phyloP scores from a whole-genome alignment of 163 green algal genomes.

The Scenedesmus sp. region DNA sequence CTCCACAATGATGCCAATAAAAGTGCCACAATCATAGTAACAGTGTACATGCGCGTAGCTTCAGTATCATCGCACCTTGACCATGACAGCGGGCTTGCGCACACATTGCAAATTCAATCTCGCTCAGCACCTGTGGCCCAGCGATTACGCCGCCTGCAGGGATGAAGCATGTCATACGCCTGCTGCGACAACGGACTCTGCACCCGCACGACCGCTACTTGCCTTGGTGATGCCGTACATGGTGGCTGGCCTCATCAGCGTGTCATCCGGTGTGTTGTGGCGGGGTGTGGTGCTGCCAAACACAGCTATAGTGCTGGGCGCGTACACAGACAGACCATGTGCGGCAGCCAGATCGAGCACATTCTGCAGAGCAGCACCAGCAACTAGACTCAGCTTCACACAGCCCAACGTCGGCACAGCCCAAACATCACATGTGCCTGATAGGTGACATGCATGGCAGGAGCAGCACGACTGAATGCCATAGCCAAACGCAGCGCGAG shows the following conservation, averaged over 20 bases:
- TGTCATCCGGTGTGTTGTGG: constrained; percentile 73
- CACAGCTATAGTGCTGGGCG: constrained; percentile 82
- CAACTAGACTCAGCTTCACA: background rate
- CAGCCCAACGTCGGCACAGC: too few species aligned
- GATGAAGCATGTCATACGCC: background rate
- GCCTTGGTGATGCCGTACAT: constrained; percentile 87
- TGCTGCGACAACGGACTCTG: background rate
- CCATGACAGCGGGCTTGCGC: too few species aligned
- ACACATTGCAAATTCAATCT: too few species aligned
- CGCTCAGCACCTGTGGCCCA: too few species aligned
- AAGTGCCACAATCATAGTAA: too few species aligned
- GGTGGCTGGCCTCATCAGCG: constrained; percentile 73
- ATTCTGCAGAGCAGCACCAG: constrained; percentile 61
- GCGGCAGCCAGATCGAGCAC: constrained; percentile 68
- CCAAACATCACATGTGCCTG: background rate
- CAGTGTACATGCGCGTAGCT: too few species aligned
- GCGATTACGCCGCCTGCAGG: background rate
- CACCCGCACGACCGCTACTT: background rate
- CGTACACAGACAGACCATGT: constrained; percentile 70
- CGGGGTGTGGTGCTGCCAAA: constrained; percentile 76
- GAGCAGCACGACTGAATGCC: background rate
- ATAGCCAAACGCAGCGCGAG: background rate
- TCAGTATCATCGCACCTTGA: too few species aligned
- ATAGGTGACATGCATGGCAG: background rate
- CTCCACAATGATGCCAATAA: too few species aligned